These are phyloP conservation scores for Mycena sanguinolenta DNA, from an alignment of 768 basidiomycete species.

Conservation along the genomic window DNA sequence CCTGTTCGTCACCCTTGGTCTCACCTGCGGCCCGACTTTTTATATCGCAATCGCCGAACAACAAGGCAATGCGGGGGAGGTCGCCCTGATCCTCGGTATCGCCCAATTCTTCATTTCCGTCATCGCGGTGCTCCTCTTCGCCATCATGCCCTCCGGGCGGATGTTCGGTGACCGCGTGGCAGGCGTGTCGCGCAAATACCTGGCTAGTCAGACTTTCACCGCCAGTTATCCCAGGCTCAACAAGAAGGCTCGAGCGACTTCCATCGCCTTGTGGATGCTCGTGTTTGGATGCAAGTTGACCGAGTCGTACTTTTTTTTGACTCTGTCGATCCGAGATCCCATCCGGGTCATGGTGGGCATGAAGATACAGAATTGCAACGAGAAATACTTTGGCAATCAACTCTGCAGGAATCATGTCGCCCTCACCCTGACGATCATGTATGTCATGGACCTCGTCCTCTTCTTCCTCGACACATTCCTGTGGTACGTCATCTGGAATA, in stretches of 20 bases:
- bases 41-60: constrained; percentile 92
- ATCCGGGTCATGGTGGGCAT: constrained; percentile 96
- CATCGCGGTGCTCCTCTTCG: constrained; percentile 86
- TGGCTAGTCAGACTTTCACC: constrained; percentile 98
- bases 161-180: constrained; percentile 99
- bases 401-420: constrained; percentile 95
- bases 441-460: constrained; percentile 95
- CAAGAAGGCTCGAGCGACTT: constrained; percentile 77
- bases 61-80: constrained; percentile 71
- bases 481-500: constrained; percentile 99
- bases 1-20: constrained; percentile 88
- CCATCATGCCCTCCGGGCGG: constrained; percentile 93
- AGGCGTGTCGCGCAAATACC: constrained; percentile 95
- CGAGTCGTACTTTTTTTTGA: constrained; percentile 99
- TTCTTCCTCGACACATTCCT: constrained; percentile 99
- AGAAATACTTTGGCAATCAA: constrained; percentile 85
- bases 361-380: constrained; percentile 92
- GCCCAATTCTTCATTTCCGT: constrained; percentile 97
- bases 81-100: constrained; percentile 93
- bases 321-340: constrained; percentile 92
- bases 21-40: constrained; percentile 94
- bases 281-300: constrained; percentile 97
- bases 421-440: constrained; percentile 97
- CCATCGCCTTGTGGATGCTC: constrained; percentile 87
- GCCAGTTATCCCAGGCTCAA: constrained; percentile 89